Base-by-base conservation (phyloP, 2,329 filamentous ascomycete genomes). In the Elsinoe batatas region DNA sequence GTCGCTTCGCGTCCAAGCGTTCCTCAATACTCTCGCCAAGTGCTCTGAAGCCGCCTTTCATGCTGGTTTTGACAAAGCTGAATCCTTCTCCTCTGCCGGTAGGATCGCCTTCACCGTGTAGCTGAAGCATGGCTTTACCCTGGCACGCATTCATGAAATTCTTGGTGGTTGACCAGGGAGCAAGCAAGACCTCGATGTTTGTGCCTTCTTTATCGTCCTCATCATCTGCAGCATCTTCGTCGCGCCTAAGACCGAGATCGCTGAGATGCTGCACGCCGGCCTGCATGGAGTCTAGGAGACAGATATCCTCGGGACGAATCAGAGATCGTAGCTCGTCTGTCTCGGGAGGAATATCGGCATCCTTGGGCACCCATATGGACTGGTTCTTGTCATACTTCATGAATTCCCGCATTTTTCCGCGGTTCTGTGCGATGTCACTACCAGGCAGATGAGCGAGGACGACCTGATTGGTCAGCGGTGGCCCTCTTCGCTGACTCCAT, bases 21-120 rank as follows among this genome's bases (percentile, higher is more conserved):
- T 91, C 87, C 64, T 89, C 87, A 59, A 91, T 88, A 65, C 88
- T 91, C 68, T 95, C 89, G 17, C 89, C 90, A 22, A 94, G 81
- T 17, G 90, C 86, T 66, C 91, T 88, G 70, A 96, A 98, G 0
- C 93, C 93, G 59, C 93, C 93, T 71, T 98, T 98, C 93, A 98
- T 98, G 1, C 89, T 95, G 0, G 91, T 96, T 66, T 93, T 90
- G 69, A 98, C 91, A 69, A 98, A 96, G 68, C 88, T 96, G 74
- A 97, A 95, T 2, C 88, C 93, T 58, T 96, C 83, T 1, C 93
- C 93, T 64, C 91, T 87, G 20, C 90, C 90, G 0, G 91, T 95
- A 3, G 93, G 93, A 67, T 98, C 93, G 56, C 93, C 93, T 61
- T 94, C 88, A 17, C 93, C 93, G 63, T 96, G 91, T 11, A 98